Conservation (phyloP, 1,139 yeast species). For the Debaryomyces sp. region DNA sequence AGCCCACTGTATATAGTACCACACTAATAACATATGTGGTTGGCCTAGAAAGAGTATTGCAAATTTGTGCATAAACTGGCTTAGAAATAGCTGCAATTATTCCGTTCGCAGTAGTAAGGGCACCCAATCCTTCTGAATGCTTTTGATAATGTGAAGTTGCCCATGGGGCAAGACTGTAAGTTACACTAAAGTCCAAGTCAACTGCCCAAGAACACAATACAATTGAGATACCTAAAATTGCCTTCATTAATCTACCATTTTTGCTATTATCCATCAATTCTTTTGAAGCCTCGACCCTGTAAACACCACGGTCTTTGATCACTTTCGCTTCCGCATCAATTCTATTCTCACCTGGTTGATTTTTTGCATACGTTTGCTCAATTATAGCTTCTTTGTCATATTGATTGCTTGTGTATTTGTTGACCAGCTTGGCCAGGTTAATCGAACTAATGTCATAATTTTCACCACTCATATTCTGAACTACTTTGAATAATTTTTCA, state of each 20-base stretch:
- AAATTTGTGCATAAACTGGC: conserved; percentile 31
- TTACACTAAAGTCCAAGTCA: background rate
- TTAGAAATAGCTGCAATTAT: conserved; percentile 28
- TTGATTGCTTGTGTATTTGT: background rate
- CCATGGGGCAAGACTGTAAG: background rate
- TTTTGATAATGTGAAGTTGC: background rate
- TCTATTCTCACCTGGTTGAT: background rate
- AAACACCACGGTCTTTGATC: background rate
- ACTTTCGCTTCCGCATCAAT: background rate
- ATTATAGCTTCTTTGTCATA: background rate
- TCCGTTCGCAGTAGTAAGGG: conserved; percentile 26
- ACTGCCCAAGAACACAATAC: background rate
- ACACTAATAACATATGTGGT: conserved; percentile 22
- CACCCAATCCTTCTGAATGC: conserved; percentile 4
- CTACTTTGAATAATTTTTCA: background rate
- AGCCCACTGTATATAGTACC: conserved; percentile 25
- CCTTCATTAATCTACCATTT: background rate
- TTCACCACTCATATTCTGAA: background rate
- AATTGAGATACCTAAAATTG: background rate
- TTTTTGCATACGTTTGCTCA: background rate
- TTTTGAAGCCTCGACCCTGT: background rate
- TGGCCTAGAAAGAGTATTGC: conserved; percentile 33
- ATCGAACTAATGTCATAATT: background rate
- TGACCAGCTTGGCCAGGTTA: background rate
- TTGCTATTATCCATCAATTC: background rate